A percentile compares a stretch with the other conserved stretches of the same genome.
Conservation (phyloP, 441 rosid species). For the Euphorbia schlechtendalii region DNA sequence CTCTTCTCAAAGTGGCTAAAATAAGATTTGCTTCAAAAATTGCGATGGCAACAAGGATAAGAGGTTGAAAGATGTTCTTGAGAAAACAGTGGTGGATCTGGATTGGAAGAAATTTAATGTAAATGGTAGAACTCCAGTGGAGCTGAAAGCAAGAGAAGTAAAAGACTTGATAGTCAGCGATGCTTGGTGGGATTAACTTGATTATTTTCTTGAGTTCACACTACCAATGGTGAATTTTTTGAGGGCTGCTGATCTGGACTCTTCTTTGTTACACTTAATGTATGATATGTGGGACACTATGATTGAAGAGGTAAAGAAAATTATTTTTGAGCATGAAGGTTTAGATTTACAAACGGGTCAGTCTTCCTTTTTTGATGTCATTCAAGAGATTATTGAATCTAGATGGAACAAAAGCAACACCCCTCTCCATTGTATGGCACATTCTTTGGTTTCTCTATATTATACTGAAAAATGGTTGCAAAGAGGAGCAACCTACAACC, state of each 20-base stretch:
- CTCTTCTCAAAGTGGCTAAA: neutral
- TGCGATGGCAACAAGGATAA: neutral
- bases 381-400: neutral
- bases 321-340: neutral
- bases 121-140: neutral
- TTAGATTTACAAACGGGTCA: neutral
- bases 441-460: neutral
- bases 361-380: neutral
- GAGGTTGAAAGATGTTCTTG: neutral
- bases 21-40: neutral
- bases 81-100: neutral
- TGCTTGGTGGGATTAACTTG: neutral
- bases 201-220: neutral
- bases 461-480: neutral
- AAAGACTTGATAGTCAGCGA: neutral
- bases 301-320: neutral
- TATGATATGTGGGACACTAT: neutral
- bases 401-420: neutral
- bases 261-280: neutral
- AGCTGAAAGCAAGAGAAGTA: neutral
- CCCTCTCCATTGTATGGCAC: neutral
- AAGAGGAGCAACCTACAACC: neutral
- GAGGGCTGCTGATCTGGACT: neutral
- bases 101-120: neutral
- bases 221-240: neutral